These are phyloP conservation scores for Gentiana dahurica DNA, from an alignment of 257 asterid species.

Conservation along the genomic window DNA sequence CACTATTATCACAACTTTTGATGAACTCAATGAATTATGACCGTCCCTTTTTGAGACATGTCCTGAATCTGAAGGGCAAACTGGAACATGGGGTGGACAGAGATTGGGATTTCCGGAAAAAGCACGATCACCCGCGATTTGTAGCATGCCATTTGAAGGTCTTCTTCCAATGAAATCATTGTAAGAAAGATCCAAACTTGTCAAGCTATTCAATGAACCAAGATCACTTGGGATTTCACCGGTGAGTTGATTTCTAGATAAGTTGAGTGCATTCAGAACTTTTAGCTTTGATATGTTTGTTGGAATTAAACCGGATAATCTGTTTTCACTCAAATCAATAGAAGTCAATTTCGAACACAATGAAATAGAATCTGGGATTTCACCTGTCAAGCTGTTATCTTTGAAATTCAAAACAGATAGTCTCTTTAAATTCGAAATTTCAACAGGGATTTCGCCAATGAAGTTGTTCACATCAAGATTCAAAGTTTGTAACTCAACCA, in stretches of 20 bases:
- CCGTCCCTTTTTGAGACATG: constrained; percentile 7
- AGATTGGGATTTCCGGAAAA: constrained; percentile 70
- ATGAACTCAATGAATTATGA: constrained; percentile 1
- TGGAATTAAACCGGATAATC: constrained; percentile 43
- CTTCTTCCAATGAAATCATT: constrained; percentile 56
- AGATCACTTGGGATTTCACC: constrained; percentile 57
- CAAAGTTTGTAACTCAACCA: constrained; percentile 35
- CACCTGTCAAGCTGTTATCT: constrained; percentile 51
- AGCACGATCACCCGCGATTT: constrained; percentile 26
- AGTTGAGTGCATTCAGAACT: constrained; percentile 51
- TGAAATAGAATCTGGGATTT: constrained; percentile 36
- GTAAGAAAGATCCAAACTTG: constrained; percentile 58
- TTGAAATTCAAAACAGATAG: constrained; percentile 43
- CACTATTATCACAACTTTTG: constrained; percentile 21
- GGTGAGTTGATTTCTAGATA: constrained; percentile 50
- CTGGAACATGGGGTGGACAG: constrained; percentile 27
- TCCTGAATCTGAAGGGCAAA: constrained; percentile 23
- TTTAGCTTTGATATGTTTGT: constrained; percentile 23
- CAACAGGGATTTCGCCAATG: constrained; percentile 48
- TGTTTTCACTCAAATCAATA: constrained; percentile 31
- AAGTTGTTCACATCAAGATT: constrained; percentile 47
- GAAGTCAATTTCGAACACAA: constrained; percentile 11
- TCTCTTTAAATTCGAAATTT: constrained; percentile 34
- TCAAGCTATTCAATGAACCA: constrained; percentile 54
- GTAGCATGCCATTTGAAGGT: constrained; percentile 44